Percentiles rank a stretch among this genome's conserved stretches.
Conservation (phyloP, 1,139 yeast species). For the Taphrina populina region DNA sequence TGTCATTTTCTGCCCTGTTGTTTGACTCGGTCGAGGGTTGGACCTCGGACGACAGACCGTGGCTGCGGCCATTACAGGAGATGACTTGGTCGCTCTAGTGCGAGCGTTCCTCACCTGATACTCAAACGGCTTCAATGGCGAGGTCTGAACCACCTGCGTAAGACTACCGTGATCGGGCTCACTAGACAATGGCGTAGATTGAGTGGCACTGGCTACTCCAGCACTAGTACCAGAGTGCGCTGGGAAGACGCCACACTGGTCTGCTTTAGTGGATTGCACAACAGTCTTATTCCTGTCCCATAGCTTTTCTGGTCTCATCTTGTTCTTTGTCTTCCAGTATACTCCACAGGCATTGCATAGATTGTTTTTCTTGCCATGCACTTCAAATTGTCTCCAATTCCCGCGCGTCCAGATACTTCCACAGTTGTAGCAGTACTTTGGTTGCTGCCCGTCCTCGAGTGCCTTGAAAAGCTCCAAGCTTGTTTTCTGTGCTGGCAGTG, state of each 20-base stretch:
- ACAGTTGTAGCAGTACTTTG: slow-evolving; percentile 26
- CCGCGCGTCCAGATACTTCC: slow-evolving; percentile 27
- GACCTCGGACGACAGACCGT: neutral
- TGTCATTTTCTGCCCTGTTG: neutral
- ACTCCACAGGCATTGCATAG: slow-evolving; percentile 48
- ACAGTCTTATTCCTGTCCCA: slow-evolving; percentile 40
- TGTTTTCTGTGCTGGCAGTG: neutral
- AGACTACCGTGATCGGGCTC: slow-evolving; percentile 5
- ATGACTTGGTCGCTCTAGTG: slow-evolving; percentile 11
- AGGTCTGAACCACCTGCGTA: slow-evolving; percentile 1
- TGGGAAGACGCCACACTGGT: neutral
- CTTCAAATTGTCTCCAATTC: slow-evolving; percentile 19
- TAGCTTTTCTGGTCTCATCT: slow-evolving; percentile 43
- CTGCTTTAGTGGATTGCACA: neutral
- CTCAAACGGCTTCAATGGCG: slow-evolving; percentile 10
- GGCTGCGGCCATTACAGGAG: neutral
- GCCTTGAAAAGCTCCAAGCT: slow-evolving; percentile 19
- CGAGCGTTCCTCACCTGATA: neutral
- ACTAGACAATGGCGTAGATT: neutral
- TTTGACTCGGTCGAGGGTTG: neutral
- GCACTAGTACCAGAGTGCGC: neutral
- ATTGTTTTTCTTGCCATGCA: slow-evolving; percentile 9
- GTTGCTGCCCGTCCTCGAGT: slow-evolving; percentile 10
- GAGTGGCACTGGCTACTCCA: neutral
- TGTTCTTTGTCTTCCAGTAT: slow-evolving; percentile 43